Evolutionary conservation across 345 rosid genomes (phyloP).

Genomic region (Hibiscus trionum): DNA sequence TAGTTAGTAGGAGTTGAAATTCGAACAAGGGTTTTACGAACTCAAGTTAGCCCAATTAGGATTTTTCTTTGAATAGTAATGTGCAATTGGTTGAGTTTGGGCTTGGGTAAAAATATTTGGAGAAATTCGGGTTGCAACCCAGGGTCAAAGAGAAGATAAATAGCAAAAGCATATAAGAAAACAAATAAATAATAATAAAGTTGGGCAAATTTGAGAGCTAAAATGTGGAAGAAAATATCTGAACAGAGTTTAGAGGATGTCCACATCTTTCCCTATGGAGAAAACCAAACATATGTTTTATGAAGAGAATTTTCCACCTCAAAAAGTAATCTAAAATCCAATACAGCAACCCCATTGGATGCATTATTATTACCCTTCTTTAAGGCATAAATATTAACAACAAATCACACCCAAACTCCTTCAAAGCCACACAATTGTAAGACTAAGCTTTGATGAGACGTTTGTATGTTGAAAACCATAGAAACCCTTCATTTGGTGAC

Average conservation of each 20-base stretch:
- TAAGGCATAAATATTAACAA: not conserved
- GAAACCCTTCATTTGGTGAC: not conserved
- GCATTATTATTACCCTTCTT: not conserved
- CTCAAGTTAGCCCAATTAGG: too few relatives aligned
- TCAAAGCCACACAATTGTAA: not conserved
- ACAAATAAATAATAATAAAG: not conserved
- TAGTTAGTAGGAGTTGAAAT: too few relatives aligned
- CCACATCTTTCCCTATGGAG: not conserved
- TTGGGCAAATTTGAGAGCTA: not conserved
- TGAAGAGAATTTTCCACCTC: not conserved
- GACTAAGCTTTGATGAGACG: not conserved
- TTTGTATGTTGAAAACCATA: not conserved
- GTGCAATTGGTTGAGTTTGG: too few relatives aligned
- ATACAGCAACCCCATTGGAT: slow-evolving; percentile 1
- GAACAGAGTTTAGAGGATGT: not conserved
- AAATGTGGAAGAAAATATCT: not conserved
- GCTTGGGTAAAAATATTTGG: too few relatives aligned
- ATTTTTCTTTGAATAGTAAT: too few relatives aligned
- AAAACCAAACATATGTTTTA: not conserved
- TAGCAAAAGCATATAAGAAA: too few relatives aligned
- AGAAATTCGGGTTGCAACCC: too few relatives aligned
- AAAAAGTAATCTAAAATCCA: not conserved
- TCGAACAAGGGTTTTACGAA: too few relatives aligned
- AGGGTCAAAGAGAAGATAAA: too few relatives aligned
- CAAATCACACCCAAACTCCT: not conserved